These are phyloP conservation scores for Vaccinium corymbosum DNA, from an alignment of 148 eudicot species.

Conservation along the genomic window DNA sequence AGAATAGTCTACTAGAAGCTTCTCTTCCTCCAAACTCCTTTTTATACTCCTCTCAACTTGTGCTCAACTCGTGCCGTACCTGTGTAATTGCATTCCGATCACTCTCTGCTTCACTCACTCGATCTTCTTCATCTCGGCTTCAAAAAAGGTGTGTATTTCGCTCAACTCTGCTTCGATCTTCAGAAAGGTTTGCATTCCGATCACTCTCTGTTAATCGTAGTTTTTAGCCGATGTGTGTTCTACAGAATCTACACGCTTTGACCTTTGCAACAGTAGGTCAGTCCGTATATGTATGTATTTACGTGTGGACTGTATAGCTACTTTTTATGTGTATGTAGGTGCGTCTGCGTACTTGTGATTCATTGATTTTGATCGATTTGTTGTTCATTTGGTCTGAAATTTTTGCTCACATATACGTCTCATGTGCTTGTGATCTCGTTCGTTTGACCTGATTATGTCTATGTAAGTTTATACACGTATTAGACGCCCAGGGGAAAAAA, in stretches of 20 bases:
- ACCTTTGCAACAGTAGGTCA: neutral
- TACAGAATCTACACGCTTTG: neutral
- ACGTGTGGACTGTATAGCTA: neutral
- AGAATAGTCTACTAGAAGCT: constrained; percentile 28
- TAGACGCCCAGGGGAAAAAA: no score
- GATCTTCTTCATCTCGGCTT: neutral
- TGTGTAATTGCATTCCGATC: neutral
- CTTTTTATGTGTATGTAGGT: neutral
- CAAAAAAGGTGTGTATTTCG: neutral
- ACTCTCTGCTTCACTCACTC: neutral
- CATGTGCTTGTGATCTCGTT: neutral
- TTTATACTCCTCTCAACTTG: neutral
- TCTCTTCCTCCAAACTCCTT: constrained; percentile 16
- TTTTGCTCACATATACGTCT: neutral
- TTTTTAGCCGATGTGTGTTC: neutral
- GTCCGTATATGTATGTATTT: neutral
- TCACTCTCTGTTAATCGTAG: neutral
- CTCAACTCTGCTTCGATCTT: neutral
- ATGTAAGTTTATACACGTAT: neutral
- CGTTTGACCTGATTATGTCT: neutral
- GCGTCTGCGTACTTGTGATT: neutral
- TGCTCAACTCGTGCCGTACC: constrained; percentile 30
- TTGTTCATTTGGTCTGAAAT: neutral
- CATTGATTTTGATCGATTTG: neutral
- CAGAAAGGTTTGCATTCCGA: neutral